Conservation (phyloP, 2,329 filamentous ascomycete genomes). For the Chaetomium olivaceum region DNA sequence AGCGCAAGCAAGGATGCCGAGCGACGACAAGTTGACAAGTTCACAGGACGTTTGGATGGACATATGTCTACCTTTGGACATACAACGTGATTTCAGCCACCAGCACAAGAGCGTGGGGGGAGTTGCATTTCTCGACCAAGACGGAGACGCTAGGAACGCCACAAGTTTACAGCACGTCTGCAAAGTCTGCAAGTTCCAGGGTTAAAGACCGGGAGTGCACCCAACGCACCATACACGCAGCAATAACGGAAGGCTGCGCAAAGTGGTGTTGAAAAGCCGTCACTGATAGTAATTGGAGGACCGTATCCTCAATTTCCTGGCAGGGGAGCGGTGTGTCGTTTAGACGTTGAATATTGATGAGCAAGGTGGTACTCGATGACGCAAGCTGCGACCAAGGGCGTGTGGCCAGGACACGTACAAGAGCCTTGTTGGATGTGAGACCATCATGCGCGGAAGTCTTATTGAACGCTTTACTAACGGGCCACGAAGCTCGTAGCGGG, state of each 20-base stretch:
- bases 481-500: neutral
- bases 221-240: neutral
- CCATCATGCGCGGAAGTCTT: neutral
- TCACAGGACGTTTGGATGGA: neutral
- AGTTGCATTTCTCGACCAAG: neutral
- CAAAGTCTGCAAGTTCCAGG: neutral
- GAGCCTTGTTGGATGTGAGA: neutral
- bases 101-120: neutral
- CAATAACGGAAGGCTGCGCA: neutral
- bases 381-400: neutral
- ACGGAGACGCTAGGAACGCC: neutral
- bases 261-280: neutral
- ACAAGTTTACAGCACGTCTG: neutral
- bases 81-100: neutral
- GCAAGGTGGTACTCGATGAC: neutral
- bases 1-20: constrained; percentile 15
- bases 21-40: neutral
- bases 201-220: neutral
- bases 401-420: neutral
- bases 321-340: neutral
- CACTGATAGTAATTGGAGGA: neutral
- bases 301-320: neutral
- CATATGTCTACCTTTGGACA: neutral
- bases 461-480: no score
- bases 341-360: neutral